Base-by-base conservation (phyloP, 1,284 basidiomycete genomes). In the Prillingera fragicola region DNA sequence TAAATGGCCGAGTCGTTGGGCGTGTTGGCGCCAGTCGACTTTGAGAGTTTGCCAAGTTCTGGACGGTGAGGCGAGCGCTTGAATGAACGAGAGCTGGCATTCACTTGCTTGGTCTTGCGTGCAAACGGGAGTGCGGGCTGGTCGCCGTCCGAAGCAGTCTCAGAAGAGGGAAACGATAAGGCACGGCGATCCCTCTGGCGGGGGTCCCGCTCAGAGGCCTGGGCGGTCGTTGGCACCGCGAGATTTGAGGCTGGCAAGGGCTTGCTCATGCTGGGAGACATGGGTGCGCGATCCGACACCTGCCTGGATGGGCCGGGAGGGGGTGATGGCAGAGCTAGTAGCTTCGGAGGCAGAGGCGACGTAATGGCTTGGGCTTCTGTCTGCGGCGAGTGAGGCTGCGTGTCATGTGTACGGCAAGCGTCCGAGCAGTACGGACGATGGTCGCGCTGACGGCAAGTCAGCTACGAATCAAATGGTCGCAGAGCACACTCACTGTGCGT, bases 401-500 rank as follows among this genome's bases (percentile, higher is more conserved):
- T 47, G 41, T 69, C 63, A 43, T 52, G 47, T 19, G 38, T 37
- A 26, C 65, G 57, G 42, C 66, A 69, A 9, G 35, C 45, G 8
- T 64, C 59, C 14, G 62, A 65, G 56, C 66, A 69, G 54, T 69
- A 69, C 3, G 59, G 56, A 28, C 40, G 60, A 22, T 54, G 42
- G 48, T 66, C 57, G 42, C 54, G 46, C 69, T 71, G 46, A n/a
- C 1, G 18, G n/a, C 34, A 10, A 8, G 45, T 42, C 32, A 43
- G 38, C 23, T 3, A 12, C 33, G 9, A 33, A 29, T 14, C 13
- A 39, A 12, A 8, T 15, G 26, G 23, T 3, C 8, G 15, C 19
- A 14, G 5, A 12, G 24, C 18, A 17, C 4, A 60, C 66, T 54
- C 38, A 68, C 66, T 10, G 62, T 64, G 22, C 57, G 54, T 52